Evolutionary conservation across 306 rosid genomes (phyloP), one percentile per base, ranked within the genome.

Genomic region (Neltuma alba): DNA sequence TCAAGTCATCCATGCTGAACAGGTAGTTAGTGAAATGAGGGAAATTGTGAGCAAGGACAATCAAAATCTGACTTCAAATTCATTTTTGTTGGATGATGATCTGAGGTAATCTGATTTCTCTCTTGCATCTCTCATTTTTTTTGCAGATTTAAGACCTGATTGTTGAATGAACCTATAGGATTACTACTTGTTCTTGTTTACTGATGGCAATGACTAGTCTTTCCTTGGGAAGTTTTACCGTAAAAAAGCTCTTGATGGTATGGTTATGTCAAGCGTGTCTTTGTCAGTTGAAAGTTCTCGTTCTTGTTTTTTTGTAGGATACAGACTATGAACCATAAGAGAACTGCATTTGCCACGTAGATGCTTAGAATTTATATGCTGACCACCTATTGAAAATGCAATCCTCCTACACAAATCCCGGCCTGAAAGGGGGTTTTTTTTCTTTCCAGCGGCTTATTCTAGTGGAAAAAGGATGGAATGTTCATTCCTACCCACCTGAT

Each of bases 21-120:
- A 95, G 99, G 99, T 96, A 62, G 99, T 96, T 78, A 90, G 91
- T 77, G 94, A 91, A 87, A 95, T 95, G 98, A 91, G 99, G 85
- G 99, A 96, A 81, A 86, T 89, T 70, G 69, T 96, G 77, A 93
- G 84, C 91, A 90, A 89, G 86, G 99, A 91, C 89, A 96, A 89
- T 84, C 94, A 89, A 81, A 96, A 93, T 70, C 79, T 93, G 31
- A 76, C 98, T 76, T 93, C 99, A 83, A 96, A 96, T 84, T 96
- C 99, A n/a, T 91, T 96, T 89, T 86, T 96, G 87, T 83, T 96
- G 84, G 99, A 96, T 74, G 99, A 93, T 80, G 99, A 96, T 90
- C 85, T 96, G 77, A 96, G 99, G 99, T 93, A 89, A 78, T 68
- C 48, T 78, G 31, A 55, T 74, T 83, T 78, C 34, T 52, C 70